These are phyloP conservation scores for Calonectria henricotiae DNA, from an alignment of 2,329 filamentous ascomycete species.

Conservation along the genomic window DNA sequence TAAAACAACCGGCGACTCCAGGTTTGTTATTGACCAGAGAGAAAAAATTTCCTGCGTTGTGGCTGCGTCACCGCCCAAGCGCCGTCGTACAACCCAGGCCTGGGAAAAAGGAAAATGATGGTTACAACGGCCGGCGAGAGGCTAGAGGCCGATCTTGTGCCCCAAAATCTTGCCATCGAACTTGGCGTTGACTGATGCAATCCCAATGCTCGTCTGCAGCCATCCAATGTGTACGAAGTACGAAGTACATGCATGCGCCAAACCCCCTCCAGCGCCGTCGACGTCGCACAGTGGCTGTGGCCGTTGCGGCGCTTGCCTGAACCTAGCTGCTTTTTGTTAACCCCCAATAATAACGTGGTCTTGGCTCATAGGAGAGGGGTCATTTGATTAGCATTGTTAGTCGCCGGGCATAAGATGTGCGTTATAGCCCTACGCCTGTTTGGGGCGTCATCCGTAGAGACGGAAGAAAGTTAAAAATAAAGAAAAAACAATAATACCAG, in stretches of 20 bases:
- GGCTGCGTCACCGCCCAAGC: slow-evolving; percentile 38
- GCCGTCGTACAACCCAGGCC: slow-evolving; percentile 5
- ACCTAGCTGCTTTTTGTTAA: slow-evolving; percentile 36
- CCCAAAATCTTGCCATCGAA: slow-evolving; percentile 45
- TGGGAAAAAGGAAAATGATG: background rate
- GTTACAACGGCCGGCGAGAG: slow-evolving; percentile 15
- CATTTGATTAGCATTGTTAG: slow-evolving; percentile 34
- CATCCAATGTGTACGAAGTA: slow-evolving; percentile 39
- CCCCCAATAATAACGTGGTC: slow-evolving; percentile 20
- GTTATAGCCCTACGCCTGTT: slow-evolving; percentile 28
- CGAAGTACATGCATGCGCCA: slow-evolving; percentile 37
- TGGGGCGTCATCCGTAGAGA: slow-evolving; percentile 21
- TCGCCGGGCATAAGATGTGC: slow-evolving; percentile 33
- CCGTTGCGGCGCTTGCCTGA: slow-evolving; percentile 37
- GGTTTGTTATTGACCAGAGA: slow-evolving; percentile 43
- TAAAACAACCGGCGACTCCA: slow-evolving; percentile 32
- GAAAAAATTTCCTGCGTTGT: slow-evolving; percentile 38
- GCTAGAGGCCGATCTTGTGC: slow-evolving; percentile 39
- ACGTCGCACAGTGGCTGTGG: slow-evolving; percentile 43
- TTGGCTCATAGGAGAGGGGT: slow-evolving; percentile 8
- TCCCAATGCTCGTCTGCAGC: slow-evolving; percentile 44
- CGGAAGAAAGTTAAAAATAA: slow-evolving; percentile 4
- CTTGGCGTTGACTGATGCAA: slow-evolving; percentile 43
- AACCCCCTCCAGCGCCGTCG: slow-evolving; percentile 32
- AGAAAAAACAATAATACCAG: slow-evolving; percentile 6